Conservation (phyloP, 768 basidiomycete species). For the Xanthoconium stramineum region DNA sequence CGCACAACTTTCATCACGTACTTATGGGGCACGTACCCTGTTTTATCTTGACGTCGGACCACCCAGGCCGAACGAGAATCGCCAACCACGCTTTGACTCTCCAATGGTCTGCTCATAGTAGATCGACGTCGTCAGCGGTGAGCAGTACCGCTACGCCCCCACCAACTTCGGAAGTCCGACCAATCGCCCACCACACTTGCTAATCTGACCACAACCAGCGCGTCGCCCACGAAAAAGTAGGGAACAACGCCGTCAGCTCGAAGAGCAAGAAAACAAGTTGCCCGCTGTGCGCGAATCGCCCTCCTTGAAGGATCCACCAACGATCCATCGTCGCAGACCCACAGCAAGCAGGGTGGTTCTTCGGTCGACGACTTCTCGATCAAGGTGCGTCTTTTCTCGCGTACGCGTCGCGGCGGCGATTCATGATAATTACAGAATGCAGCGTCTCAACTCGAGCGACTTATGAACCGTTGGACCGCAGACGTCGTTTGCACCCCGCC, state of each 20-base stretch:
- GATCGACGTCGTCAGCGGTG: conserved; percentile 41
- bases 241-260: conserved; percentile 75
- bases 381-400: conserved; percentile 46
- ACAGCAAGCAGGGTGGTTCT: conserved; percentile 45
- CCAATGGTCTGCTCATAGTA: conserved; percentile 14
- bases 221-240: conserved; percentile 87
- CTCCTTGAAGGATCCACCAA: conserved; percentile 48
- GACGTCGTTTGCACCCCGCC: conserved; percentile 2
- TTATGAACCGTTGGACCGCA: conserved; percentile 80
- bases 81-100: neutral
- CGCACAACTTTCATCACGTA: neutral
- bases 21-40: neutral
- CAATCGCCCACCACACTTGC: neutral
- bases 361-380: conserved; percentile 88
- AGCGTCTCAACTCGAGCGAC: conserved; percentile 76
- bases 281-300: conserved; percentile 24
- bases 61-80: neutral
- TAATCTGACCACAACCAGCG: conserved; percentile 35
- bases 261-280: conserved; percentile 84
- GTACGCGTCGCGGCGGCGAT: neutral
- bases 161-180: conserved; percentile 66
- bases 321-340: conserved; percentile 32
- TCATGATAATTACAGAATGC: conserved; percentile 50
- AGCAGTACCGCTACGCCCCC: conserved; percentile 80
- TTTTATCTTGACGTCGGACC: neutral